Base-by-base conservation (phyloP, 441 rosid genomes). In the Cnidoscolus chayamansa region DNA sequence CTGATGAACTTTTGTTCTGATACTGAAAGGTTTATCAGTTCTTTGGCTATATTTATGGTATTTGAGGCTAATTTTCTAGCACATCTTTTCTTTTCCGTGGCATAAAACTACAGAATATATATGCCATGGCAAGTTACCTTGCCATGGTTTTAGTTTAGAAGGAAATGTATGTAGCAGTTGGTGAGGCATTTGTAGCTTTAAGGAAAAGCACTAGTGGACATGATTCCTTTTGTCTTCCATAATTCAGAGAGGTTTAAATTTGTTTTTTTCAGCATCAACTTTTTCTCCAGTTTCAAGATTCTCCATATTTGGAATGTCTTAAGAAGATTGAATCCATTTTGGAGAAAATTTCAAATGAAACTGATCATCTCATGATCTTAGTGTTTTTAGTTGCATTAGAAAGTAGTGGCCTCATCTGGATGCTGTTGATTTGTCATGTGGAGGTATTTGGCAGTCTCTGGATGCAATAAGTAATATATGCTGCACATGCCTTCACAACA, bases 21-120 rank as follows among this genome's bases (percentile, higher is more conserved):
- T 30, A 4, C 43, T 2, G 47, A 12, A 67, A 50, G 56, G 12
- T 16, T 31, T 58, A 35, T 1, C 54, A 32, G 16, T 56, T 68
- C 20, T 58, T 40, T 7, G 47, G 31, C 47, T 40, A 1, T 32
- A 0, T 32, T 8, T 20, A 35, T 68, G 45, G 19, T 68, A 68
- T 68, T 58, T 58, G 49, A 68, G 12, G 63, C 63, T 19, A 12
- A 63, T 55, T 68, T 55, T 8, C 1, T 11, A 15, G 58, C 10
- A 45, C 61, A 16, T 25, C 35, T 32, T 63, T 31, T 53, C 56
- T 10, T 72, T 54, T 64, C 31, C 8, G 47, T 40, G 75, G 19
- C 32, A 54, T 49, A 55, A 11, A 31, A 43, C 43, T 16, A 16
- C 53, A 25, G 20, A 71, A 31, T 17, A 1, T 49, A 31, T 17